Percentiles rank a stretch among this genome's conserved stretches.
Evolutionary conservation across 495 filamentous ascomycete species (phyloP).

Genomic region (Neurospora tetraspora): DNA sequence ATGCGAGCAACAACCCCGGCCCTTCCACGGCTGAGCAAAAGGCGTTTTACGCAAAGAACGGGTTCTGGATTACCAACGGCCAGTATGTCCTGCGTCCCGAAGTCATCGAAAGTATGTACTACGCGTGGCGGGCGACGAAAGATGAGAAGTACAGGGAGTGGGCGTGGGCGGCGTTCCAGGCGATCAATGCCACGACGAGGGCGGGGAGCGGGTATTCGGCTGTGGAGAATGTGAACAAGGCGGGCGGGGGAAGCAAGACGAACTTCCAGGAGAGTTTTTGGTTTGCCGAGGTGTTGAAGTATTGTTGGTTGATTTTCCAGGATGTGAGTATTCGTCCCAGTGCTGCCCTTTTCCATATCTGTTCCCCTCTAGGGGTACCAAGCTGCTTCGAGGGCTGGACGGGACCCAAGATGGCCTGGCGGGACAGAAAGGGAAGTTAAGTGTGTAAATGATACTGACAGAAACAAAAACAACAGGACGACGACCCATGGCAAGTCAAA

Average conservation of each 20-base stretch:
- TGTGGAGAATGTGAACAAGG: slow-evolving; percentile 55
- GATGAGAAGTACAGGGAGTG: slow-evolving; percentile 65
- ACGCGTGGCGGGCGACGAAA: slow-evolving; percentile 72
- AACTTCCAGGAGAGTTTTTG: slow-evolving; percentile 84
- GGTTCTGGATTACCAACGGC: slow-evolving; percentile 61
- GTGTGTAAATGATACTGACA: too few species aligned
- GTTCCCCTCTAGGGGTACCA: too few species aligned
- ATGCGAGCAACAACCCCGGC: slow-evolving; percentile 26
- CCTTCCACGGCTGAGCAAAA: slow-evolving; percentile 35
- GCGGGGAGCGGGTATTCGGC: slow-evolving; percentile 58
- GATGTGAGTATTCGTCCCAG: slow-evolving; percentile 18
- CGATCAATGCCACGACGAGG: slow-evolving; percentile 55
- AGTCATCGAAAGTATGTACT: slow-evolving; percentile 81
- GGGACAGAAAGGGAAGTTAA: too few species aligned
- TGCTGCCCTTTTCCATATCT: too few species aligned
- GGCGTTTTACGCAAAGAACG: slow-evolving; percentile 51
- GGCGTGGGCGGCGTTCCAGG: slow-evolving; percentile 74
- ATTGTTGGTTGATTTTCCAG: slow-evolving; percentile 54
- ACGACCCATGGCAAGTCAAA: slow-evolving; percentile 58
- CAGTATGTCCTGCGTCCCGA: slow-evolving; percentile 71
- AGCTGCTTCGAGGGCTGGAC: too few species aligned
- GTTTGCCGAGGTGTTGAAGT: slow-evolving; percentile 87
- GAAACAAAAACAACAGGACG: too few species aligned
- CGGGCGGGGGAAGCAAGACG: slow-evolving; percentile 47
- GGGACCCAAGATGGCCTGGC: too few species aligned